Conservation (phyloP, 768 basidiomycete species). For the Boletus rubropictus region DNA sequence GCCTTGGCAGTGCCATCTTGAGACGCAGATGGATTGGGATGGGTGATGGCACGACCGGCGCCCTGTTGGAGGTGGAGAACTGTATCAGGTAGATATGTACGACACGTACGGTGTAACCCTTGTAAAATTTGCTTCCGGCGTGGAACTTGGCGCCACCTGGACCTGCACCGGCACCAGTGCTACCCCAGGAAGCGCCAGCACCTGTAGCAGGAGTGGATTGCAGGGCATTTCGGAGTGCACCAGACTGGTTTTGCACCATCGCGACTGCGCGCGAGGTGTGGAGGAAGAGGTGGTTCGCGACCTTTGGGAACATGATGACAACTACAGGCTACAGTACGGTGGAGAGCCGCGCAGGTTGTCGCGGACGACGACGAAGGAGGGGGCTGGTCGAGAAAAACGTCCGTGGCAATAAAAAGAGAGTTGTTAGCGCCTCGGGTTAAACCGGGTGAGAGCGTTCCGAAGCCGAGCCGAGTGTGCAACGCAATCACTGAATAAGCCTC, state of each 20-base stretch:
- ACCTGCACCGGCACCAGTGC: conserved; percentile 47
- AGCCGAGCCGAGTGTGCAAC: conserved; percentile 11
- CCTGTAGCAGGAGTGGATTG: conserved; percentile 47
- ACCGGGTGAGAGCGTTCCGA: conserved; percentile 7
- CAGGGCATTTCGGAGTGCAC: conserved; percentile 70
- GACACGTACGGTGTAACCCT: conserved; percentile 56
- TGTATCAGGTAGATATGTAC: not conserved
- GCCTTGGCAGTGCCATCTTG: conserved; percentile 45
- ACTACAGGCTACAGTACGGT: conserved; percentile 1
- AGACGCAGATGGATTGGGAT: conserved; percentile 57
- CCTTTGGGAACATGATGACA: conserved; percentile 69
- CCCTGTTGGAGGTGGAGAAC: conserved; percentile 39
- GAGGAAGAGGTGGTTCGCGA: conserved; percentile 72
- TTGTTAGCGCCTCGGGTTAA: conserved; percentile 16
- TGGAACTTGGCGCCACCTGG: conserved; percentile 71
- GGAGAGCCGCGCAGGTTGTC: not conserved
- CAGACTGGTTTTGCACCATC: conserved; percentile 65
- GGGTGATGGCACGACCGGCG: conserved; percentile 65
- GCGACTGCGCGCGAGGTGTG: conserved; percentile 73
- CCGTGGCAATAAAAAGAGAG: conserved; percentile 15
- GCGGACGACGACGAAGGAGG: not conserved
- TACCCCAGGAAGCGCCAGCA: conserved; percentile 47
- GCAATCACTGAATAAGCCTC: conserved; percentile 17
- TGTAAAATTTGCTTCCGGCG: conserved; percentile 65
- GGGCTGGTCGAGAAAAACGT: not conserved